These are phyloP conservation scores for Saturnispora halmiae DNA, from an alignment of 805 yeast species.

Conservation along the genomic window DNA sequence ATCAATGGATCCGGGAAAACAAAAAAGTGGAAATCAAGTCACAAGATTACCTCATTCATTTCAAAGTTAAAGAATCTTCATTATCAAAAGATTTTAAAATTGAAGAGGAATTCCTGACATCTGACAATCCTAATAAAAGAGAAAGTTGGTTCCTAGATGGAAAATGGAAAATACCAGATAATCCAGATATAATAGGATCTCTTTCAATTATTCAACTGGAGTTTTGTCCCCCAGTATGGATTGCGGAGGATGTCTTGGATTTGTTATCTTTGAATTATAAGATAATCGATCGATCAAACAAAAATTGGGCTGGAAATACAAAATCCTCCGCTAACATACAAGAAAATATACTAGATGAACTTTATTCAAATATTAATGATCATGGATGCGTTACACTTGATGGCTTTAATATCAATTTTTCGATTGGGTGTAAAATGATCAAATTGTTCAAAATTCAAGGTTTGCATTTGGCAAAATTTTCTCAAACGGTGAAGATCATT, in stretches of 20 bases:
- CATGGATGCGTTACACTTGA: constrained; percentile 2
- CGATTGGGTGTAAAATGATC: constrained; percentile 25
- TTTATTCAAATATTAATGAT: constrained; percentile 17
- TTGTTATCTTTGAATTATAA: constrained; percentile 21
- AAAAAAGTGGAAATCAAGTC: constrained; percentile 15
- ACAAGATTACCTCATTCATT: constrained; percentile 25
- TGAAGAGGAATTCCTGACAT: background rate
- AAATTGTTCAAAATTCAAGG: constrained; percentile 24
- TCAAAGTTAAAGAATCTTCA: constrained; percentile 25
- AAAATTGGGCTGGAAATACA: constrained; percentile 16
- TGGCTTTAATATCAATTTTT: constrained; percentile 9
- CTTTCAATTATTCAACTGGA: constrained; percentile 23
- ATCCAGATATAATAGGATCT: constrained; percentile 14
- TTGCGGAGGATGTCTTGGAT: constrained; percentile 25
- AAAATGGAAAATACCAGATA: constrained; percentile 11
- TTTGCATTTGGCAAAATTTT: constrained; percentile 15
- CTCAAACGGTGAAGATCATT: constrained; percentile 16
- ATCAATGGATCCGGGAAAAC: constrained; percentile 13
- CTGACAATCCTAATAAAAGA: background rate
- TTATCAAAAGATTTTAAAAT: constrained; percentile 9
- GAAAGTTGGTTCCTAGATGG: constrained; percentile 5
- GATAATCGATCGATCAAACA: constrained; percentile 20
- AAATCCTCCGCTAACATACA: constrained; percentile 6
- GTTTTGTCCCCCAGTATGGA: constrained; percentile 27
- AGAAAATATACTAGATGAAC: constrained; percentile 13